Evolutionary conservation across 805 yeast species (phyloP).

Genomic region (Kodamaea nitidulidarum): DNA sequence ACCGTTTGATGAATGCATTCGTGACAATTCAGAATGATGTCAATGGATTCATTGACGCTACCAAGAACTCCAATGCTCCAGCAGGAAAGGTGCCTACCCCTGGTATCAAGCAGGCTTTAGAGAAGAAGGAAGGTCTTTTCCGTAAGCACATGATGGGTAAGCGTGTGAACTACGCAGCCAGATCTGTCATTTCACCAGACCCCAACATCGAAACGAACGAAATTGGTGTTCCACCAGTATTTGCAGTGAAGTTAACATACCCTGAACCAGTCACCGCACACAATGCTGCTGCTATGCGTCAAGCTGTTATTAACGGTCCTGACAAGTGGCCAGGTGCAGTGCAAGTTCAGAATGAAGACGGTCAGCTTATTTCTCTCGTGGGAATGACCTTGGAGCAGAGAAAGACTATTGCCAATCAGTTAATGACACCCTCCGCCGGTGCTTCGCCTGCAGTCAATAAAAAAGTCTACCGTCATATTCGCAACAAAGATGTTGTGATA

Average conservation of each 20-base stretch:
- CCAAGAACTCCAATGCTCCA: constrained; percentile 74
- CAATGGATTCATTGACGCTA: constrained; percentile 86
- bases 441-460: constrained; percentile 65
- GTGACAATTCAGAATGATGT: constrained; percentile 94
- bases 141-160: constrained; percentile 99
- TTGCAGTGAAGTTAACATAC: constrained; percentile 90
- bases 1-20: constrained; percentile 91
- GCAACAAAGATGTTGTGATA: constrained; percentile 89
- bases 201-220: constrained; percentile 97
- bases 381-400: constrained; percentile 94
- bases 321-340: constrained; percentile 98
- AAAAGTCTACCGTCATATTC: constrained; percentile 91
- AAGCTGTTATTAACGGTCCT: constrained; percentile 97
- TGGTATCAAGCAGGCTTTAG: constrained; percentile 95
- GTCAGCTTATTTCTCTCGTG: constrained; percentile 70
- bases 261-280: constrained; percentile 97
- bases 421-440: constrained; percentile 76
- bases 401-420: constrained; percentile 89
- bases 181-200: constrained; percentile 98
- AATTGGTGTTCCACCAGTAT: constrained; percentile 98
- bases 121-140: constrained; percentile 97
- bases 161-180: constrained; percentile 97
- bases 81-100: constrained; percentile 77
- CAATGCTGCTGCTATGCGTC: constrained; percentile 84
- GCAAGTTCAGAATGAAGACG: constrained; percentile 94